Conservation (phyloP, 2,329 filamentous ascomycete species). For the Alternaria sp. region DNA sequence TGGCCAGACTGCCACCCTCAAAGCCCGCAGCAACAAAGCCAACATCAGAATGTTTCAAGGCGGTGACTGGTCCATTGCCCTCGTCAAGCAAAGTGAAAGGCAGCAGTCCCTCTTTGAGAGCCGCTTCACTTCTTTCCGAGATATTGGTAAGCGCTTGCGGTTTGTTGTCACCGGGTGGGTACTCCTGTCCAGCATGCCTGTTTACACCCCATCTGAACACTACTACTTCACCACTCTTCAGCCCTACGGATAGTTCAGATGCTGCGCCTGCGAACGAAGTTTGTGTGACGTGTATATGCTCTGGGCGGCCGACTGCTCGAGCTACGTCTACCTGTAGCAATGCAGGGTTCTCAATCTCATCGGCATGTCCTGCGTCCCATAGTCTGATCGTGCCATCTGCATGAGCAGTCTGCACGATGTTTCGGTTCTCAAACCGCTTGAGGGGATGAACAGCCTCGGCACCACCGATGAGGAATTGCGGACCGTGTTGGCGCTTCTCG, state of each 20-base stretch:
- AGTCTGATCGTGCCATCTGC: slow-evolving; percentile 89
- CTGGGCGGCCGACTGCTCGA: slow-evolving; percentile 78
- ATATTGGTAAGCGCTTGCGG: slow-evolving; percentile 72
- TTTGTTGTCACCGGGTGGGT: slow-evolving; percentile 57
- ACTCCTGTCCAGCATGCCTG: slow-evolving; percentile 70
- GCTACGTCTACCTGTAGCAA: slow-evolving; percentile 87
- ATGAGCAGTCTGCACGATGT: slow-evolving; percentile 84
- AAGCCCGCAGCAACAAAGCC: slow-evolving; percentile 91
- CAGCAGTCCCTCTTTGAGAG: slow-evolving; percentile 78
- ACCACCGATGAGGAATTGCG: slow-evolving; percentile 79
- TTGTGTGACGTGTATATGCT: slow-evolving; percentile 76
- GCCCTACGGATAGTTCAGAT: slow-evolving; percentile 83
- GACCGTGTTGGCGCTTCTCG: slow-evolving; percentile 82
- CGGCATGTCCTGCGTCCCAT: slow-evolving; percentile 90
- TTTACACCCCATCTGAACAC: slow-evolving; percentile 91
- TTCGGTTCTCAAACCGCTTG: slow-evolving; percentile 81
- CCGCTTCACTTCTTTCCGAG: slow-evolving; percentile 71
- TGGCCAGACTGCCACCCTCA: slow-evolving; percentile 77
- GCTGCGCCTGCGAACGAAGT: slow-evolving; percentile 81
- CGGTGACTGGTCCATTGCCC: slow-evolving; percentile 80
- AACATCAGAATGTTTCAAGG: slow-evolving; percentile 84
- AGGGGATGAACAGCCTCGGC: slow-evolving; percentile 72
- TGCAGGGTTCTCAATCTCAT: slow-evolving; percentile 87
- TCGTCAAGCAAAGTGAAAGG: slow-evolving; percentile 83
- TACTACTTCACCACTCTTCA: slow-evolving; percentile 81